phyloP scores from a whole-genome alignment of 2,329 filamentous ascomycete species.

The Madurella mycetomatis region DNA sequence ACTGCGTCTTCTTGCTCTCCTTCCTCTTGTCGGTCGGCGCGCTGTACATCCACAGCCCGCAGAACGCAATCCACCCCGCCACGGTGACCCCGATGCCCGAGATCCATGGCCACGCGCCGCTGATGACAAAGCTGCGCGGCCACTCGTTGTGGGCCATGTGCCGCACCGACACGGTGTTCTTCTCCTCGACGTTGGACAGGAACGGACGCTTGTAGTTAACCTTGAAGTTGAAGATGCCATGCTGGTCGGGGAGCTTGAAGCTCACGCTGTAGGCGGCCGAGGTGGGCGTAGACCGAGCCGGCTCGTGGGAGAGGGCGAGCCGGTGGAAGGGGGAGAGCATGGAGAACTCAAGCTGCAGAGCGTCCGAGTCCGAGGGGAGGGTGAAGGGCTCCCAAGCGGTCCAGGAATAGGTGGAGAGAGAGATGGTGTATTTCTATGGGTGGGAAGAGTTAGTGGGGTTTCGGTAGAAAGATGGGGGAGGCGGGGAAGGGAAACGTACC shows the following conservation, averaged over 20 bases:
- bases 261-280: conserved; percentile 68
- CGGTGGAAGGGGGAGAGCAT: conserved; percentile 99
- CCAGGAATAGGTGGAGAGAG: conserved; percentile 77
- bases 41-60: conserved; percentile 79
- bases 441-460: conserved; percentile 28
- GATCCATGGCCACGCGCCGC: conserved; percentile 92
- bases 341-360: conserved; percentile 90
- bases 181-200: conserved; percentile 84
- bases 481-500: conserved; percentile 53
- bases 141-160: conserved; percentile 98
- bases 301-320: conserved; percentile 58
- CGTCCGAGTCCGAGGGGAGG: conserved; percentile 60
- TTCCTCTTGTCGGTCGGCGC: conserved; percentile 39
- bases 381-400: conserved; percentile 72
- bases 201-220: conserved; percentile 97
- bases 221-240: conserved; percentile 98
- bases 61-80: conserved; percentile 78
- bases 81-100: conserved; percentile 81
- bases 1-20: conserved; percentile 46
- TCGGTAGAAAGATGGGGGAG: neutral
- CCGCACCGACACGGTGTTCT: conserved; percentile 87
- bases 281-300: conserved; percentile 52
- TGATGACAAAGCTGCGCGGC: conserved; percentile 85
- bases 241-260: conserved; percentile 89
- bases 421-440: conserved; percentile 75